These are phyloP conservation scores for Scheffersomyces lignosus DNA, from an alignment of 805 yeast species.

Conservation along the genomic window DNA sequence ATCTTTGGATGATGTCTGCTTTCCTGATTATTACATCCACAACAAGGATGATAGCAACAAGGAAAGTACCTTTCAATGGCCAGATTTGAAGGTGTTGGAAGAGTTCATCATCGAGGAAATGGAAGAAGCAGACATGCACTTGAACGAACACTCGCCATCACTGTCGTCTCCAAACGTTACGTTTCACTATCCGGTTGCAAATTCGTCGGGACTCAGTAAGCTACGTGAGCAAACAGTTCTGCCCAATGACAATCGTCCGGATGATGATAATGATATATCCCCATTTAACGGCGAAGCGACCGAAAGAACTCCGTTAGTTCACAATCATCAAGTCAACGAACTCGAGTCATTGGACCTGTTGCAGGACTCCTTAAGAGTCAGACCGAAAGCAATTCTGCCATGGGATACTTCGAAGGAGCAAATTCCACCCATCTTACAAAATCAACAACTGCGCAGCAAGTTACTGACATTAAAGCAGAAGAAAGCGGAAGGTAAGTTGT, in stretches of 20 bases:
- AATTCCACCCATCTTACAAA: slow-evolving; percentile 29
- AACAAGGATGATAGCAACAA: slow-evolving; percentile 23
- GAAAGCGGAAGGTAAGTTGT: slow-evolving; percentile 23
- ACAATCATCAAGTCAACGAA: slow-evolving; percentile 32
- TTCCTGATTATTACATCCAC: slow-evolving; percentile 65
- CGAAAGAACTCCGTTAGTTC: slow-evolving; percentile 32
- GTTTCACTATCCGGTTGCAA: slow-evolving; percentile 33
- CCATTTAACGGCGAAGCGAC: no score
- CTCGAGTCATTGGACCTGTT: slow-evolving; percentile 40
- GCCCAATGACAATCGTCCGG: neutral
- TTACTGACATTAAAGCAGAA: slow-evolving; percentile 2
- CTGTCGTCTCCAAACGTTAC: slow-evolving; percentile 28
- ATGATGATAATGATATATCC: neutral
- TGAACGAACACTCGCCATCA: slow-evolving; percentile 19
- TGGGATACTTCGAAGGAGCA: slow-evolving; percentile 52
- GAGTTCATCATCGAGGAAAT: slow-evolving; percentile 76
- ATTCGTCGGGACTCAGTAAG: slow-evolving; percentile 2
- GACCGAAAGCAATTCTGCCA: slow-evolving; percentile 76
- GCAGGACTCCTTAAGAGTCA: slow-evolving; percentile 47
- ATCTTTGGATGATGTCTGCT: slow-evolving; percentile 88
- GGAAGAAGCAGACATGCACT: slow-evolving; percentile 29
- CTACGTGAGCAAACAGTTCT: slow-evolving; percentile 1
- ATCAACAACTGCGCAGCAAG: slow-evolving; percentile 1
- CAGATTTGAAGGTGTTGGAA: slow-evolving; percentile 72
- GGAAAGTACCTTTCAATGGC: slow-evolving; percentile 58